Base-by-base conservation (phyloP, 306 rosid genomes). In the Inga leiocalycina region DNA sequence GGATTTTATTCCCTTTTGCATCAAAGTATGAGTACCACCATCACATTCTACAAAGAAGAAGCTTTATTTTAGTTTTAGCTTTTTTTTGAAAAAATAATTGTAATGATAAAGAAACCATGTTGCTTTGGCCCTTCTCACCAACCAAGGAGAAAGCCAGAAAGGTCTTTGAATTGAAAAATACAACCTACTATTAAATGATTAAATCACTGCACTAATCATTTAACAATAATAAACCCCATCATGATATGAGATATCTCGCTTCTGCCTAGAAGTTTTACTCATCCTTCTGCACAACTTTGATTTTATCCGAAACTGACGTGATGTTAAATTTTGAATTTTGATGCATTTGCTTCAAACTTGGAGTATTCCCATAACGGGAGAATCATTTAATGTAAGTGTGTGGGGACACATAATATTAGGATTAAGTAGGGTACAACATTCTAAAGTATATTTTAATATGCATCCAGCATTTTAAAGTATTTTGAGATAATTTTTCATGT, bases 171-270 rank as follows among this genome's bases (percentile, higher is more conserved):
- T 83, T 81, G 79, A 80, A 80, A 83, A 83, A 84, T 66, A 54
- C 71, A 66, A 82, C 80, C 19, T 43, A 75, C 16, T 45, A 79
- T 80, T 51, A 88, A 89, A 89, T 89, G 20, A 79, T 80, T 57
- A 88, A 89, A 89, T 90, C 94, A 86, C 71, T 57, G 75, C 85
- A 75, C 85, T 90, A 91, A 95, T 95, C 97, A 95, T 95, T 93
- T 90, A 87, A 88, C 88, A 95, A 95, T 95, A 80, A 95, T 93
- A 95, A 87, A 82, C 77, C 79, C 95, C 98, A 95, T 95, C 97
- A 92, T 91, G 79, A 83, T 39, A 39, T 39, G 43, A 39, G 43
- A 39, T 85, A 54, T 64, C 71, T 76, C 87, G 74, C 71, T 67
- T 57, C 20, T 54, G 24, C 84, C 66, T 84, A 87, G 84, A 77